Conservation (phyloP, 108 stramenopile species). For the Schizochytrium sp. region DNA sequence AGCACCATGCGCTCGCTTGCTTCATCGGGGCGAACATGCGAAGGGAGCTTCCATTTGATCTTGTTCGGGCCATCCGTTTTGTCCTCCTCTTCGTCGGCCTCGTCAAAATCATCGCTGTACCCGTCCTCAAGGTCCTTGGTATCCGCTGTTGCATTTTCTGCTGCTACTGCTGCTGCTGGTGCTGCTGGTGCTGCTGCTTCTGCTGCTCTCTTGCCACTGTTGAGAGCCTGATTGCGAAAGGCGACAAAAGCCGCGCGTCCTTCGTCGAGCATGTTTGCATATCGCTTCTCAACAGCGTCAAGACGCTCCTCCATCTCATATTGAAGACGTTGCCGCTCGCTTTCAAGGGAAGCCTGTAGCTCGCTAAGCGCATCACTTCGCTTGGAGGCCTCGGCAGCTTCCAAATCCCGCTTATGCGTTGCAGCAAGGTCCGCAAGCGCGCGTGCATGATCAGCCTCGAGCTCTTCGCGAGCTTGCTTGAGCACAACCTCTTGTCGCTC, state of each 20-base stretch:
- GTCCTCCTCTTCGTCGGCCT: neutral
- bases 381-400: neutral
- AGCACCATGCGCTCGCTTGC: neutral
- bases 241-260: neutral
- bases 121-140: no score
- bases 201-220: no score
- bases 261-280: neutral
- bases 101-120: neutral
- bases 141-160: no score
- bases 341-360: neutral
- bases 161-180: no score
- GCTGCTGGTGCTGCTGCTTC: no score
- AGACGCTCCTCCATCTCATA: neutral
- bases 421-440: neutral
- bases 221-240: neutral
- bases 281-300: neutral
- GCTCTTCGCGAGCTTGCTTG: neutral
- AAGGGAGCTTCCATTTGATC: neutral
- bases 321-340: neutral
- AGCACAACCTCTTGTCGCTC: neutral
- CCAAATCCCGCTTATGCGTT: neutral
- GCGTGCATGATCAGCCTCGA: neutral
- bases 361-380: neutral
- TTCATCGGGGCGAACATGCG: neutral
- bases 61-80: neutral